Evolutionary conservation across 192 early-diverging fungal species (phyloP), one percentile per base, ranked within the genome.

Genomic region (Backusella circina): DNA sequence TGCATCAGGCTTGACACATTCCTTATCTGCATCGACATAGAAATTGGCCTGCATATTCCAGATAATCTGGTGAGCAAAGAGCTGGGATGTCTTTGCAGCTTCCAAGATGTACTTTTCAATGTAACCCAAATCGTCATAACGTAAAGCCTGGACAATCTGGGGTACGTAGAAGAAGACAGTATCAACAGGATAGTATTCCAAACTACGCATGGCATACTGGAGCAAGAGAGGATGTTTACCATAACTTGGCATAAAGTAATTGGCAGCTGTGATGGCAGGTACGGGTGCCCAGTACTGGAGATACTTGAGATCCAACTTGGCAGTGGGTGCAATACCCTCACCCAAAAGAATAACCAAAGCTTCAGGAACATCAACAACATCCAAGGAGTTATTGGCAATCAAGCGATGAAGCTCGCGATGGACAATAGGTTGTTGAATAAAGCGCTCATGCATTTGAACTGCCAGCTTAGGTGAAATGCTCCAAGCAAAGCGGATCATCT

Each of bases 41-140:
- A 95, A 96, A 85, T 99, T 99, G 65, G 98, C 98, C 30, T 98
- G 93, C 98, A 99, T 99, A 82, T 99, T 99, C 98, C 98, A 99
- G 66, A 99, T 97, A 67, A 99, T 98, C 86, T 99, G 98, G 84
- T 99, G 98, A 32, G 98, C 97, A 90, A 99, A 99, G 18, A 95
- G 89, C 84, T 98, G 97, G 36, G 96, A 98, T 12, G 93, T 91
- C 75, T 91, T 89, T 7, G 94, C 98, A 3, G 98, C 93, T n/a
- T 93, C 91, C 76, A 99, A 83, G 54, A 99, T 98, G 71, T 93
- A 98, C 31, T 91, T 88, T 81, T 97, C 97, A n/a, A 97, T 90
- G 80, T 99, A 99, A 32, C 98, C 97, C 67, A 90, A 82, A 13
- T 84, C 81, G 74, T 99, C 97, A 75, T 93, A 85, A 35, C 97